Evolutionary conservation across 2,329 filamentous ascomycete species (phyloP), one percentile per base, ranked within the genome.

Genomic region (Pseudocercospora crystallina): DNA sequence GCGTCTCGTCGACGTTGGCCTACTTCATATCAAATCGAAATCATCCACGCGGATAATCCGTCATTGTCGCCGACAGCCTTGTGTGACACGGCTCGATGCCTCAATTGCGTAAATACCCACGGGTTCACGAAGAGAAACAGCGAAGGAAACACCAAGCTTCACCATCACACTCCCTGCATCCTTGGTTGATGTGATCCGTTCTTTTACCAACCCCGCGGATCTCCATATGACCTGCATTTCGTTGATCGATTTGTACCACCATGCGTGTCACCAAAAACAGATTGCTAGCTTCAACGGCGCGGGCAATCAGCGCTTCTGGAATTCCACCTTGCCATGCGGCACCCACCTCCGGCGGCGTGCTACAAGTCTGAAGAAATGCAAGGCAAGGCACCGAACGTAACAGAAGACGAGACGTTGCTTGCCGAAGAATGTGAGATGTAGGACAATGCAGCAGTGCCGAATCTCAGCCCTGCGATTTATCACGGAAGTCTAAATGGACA

Each of bases 211-310:
- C 36, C 48, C 48, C 48, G 17, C 38, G 36, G 43, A 47, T 46
- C 42, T 45, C 48, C 48, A 46, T 46, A 41, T 42, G 43, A 29
- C 48, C 31, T 51, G 48, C 48, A 51, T 31, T 26, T 26, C 7
- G 31, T 46, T 31, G 48, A 51, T 46, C 48, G 42, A 20, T 31
- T 50, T 43, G 47, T 40, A 41, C 43, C 13, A 42, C 48, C 42
- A 37, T 41, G 43, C 43, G 43, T 40, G 37, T 20, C 26, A 32
- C 44, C 35, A 20, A 11, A 38, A 40, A 20, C 15, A 32, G 44
- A 33, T 15, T 26, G 33, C 20, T 12, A 30, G 33, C 14, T 45
- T 45, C 29, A 45, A 43, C 8, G 12, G 30, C 15, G 41, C 47
- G 40, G 20, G 47, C 15, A 31, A 35, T 36, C 29, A 31, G 40